Percentiles rank a stretch among this genome's conserved stretches.
Conservation (phyloP, 768 basidiomycete species). For the Leccinum ochraceum region DNA sequence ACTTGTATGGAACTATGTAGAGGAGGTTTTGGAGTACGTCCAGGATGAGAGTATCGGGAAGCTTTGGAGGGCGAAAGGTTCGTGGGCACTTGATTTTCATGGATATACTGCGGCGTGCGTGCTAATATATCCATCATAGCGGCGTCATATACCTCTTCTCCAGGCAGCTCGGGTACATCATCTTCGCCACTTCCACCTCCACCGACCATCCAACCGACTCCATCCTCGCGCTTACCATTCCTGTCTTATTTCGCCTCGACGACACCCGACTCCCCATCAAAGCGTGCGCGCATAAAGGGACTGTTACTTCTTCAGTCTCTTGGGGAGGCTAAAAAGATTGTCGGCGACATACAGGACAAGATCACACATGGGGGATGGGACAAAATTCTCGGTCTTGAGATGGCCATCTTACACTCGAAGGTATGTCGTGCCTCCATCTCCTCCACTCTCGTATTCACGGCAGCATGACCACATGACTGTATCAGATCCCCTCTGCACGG, state of each 20-base stretch:
- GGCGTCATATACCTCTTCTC: conserved; percentile 50
- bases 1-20: conserved; percentile 57
- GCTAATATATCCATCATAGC: conserved; percentile 33
- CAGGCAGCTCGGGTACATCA: conserved; percentile 6
- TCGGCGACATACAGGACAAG: conserved; percentile 22
- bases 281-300: conserved; percentile 70
- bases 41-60: conserved; percentile 53
- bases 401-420: conserved; percentile 79
- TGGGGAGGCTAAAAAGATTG: conserved; percentile 16
- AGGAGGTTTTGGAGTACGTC: conserved; percentile 50
- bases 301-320: conserved; percentile 70
- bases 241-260: conserved; percentile 80
- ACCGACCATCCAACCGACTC: not conserved
- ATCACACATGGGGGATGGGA: conserved; percentile 33
- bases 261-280: conserved; percentile 76
- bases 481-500: conserved; percentile 10
- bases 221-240: conserved; percentile 21
- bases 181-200: conserved; percentile 13
- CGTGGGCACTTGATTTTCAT: conserved; percentile 2
- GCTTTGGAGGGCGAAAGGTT: conserved; percentile 75
- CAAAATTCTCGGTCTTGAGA: conserved; percentile 65
- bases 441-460: conserved; percentile 1
- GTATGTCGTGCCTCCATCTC: conserved; percentile 36
- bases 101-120: not conserved
- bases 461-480: not conserved